phyloP scores from a whole-genome alignment of 805 yeast genomes.

The Wickerhamomyces sydowiorum region DNA sequence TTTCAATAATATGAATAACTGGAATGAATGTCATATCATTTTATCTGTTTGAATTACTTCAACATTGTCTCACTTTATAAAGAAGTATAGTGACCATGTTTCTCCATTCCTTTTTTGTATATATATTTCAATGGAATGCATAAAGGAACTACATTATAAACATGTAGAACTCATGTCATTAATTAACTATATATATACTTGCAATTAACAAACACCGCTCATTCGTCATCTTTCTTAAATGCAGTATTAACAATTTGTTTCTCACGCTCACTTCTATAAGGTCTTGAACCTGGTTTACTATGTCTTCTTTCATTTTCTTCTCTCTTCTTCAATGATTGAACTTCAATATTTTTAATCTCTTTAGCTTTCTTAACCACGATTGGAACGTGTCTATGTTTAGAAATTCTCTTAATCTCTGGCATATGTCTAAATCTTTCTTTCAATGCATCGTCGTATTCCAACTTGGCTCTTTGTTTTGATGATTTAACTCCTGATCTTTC shows the following conservation, averaged over 20 bases:
- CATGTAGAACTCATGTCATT: too few relatives aligned
- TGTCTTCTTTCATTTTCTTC: conserved; percentile 81
- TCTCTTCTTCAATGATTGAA: conserved; percentile 67
- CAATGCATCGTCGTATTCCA: conserved; percentile 87
- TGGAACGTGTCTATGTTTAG: conserved; percentile 92
- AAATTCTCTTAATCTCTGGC: conserved; percentile 92
- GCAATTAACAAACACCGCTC: too few relatives aligned
- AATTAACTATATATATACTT: too few relatives aligned
- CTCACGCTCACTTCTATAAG: conserved; percentile 66
- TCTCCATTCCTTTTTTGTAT: too few relatives aligned
- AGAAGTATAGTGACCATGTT: too few relatives aligned
- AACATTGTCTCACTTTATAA: too few relatives aligned
- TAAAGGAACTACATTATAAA: too few relatives aligned
- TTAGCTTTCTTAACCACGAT: conserved; percentile 79
- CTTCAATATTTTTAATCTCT: conserved; percentile 76
- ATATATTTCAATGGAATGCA: too few relatives aligned
- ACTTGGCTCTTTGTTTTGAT: conserved; percentile 69
- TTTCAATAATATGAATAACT: too few relatives aligned
- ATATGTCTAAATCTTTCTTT: conserved; percentile 89
- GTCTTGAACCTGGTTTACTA: conserved; percentile 55
- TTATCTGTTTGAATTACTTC: too few relatives aligned
- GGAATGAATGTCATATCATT: too few relatives aligned
- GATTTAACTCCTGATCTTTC: conserved; percentile 81
- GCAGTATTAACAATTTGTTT: conserved; percentile 85
- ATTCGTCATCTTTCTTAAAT: conserved; percentile 45